Base-by-base conservation (phyloP, 1,139 yeast species). In the Spathaspora jeffriesii region DNA sequence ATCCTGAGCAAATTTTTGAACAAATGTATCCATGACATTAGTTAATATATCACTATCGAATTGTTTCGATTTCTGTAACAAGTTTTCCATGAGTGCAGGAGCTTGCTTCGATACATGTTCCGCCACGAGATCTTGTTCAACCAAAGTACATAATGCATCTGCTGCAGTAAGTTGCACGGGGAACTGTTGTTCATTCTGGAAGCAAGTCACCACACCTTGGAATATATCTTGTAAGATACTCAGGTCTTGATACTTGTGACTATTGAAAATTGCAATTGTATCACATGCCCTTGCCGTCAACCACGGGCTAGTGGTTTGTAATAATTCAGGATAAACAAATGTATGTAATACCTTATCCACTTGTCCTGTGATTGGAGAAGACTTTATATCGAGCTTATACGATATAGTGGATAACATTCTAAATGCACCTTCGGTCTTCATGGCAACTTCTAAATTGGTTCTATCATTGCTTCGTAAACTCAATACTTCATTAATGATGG, bases 261-360 rank as follows among this genome's bases (percentile, higher is more conserved):
- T 68, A 25, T 62, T 58, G 48, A 77, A 74, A 64, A 76, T 67
- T 4, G 83, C 79, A 46, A 79, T 60, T 10, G 82, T 76, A 54
- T 79, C 84, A 60, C 83, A 78, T 17, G 84, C 82, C 57, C 84
- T 68, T 2, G 83, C 81, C 36, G 80, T 74, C 48, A 80, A 67
- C 76, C 78, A 80, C 20, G 79, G 79, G n/a, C n/a, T n/a, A n/a
- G n/a, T n/a, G 27, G 67, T 61, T 23, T 59, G 68, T 48, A 75
- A 65, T 28, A 53, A 50, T 58, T 79, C 82, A 0, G 83, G 83
- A 45, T 71, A 65, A 2, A 80, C 73, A 52, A 70, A 75, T 13
- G 77, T 64, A 48, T 65, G 68, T 38, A 78, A 62, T 34, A 79
- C 62, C 47, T 68, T 69, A 54, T 78, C 82, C 22, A 78, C 64